Conservation (phyloP, 768 basidiomycete species). For the Mycena floridula region DNA sequence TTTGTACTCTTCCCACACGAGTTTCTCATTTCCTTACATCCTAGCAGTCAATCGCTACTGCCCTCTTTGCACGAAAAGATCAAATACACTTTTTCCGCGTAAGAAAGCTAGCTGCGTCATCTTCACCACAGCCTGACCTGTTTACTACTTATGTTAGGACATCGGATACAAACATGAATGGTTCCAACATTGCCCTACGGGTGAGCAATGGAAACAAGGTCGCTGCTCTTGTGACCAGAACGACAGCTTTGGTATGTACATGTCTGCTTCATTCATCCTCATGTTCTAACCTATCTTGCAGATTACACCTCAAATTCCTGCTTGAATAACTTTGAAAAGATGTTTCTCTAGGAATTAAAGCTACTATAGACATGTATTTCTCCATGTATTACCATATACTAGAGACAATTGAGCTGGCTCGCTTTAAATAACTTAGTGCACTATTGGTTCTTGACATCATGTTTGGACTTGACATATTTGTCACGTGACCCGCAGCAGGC, state of each 20-base stretch:
- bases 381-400: no score
- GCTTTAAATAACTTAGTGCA: neutral
- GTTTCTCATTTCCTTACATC: conserved; percentile 12
- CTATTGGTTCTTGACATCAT: neutral
- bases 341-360: conserved; percentile 23
- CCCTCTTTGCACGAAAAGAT: conserved; percentile 66
- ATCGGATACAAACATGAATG: conserved; percentile 82
- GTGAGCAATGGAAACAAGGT: conserved; percentile 47
- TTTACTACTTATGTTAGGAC: conserved; percentile 30
- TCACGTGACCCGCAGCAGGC: no score
- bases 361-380: conserved; percentile 1
- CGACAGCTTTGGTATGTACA: conserved; percentile 59
- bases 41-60: conserved; percentile 70
- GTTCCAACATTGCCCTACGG: conserved; percentile 71
- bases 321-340: conserved; percentile 27
- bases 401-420: neutral
- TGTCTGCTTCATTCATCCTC: neutral
- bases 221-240: conserved; percentile 69
- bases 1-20: conserved; percentile 19
- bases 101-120: conserved; percentile 71
- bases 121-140: neutral
- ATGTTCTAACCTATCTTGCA: conserved; percentile 9
- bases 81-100: conserved; percentile 81
- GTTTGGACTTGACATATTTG: neutral
- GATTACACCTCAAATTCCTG: conserved; percentile 39